phyloP scores from a whole-genome alignment of 2,329 filamentous ascomycete genomes.

The Aspergillus unguis region DNA sequence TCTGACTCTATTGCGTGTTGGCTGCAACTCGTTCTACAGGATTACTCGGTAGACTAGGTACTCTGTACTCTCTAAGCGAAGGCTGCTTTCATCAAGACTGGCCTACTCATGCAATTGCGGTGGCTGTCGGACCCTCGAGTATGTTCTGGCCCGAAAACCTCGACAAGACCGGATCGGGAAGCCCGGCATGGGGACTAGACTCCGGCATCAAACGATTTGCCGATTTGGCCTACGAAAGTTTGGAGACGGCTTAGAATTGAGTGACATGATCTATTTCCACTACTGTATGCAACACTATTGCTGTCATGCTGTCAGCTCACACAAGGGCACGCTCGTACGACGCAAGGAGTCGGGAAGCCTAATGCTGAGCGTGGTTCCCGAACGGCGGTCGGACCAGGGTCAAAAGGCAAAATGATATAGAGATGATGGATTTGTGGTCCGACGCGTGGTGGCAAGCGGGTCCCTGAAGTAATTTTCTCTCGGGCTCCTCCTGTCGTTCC shows the following conservation, averaged over 20 bases:
- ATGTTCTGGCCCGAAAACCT: slow-evolving; percentile 17
- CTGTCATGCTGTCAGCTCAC: slow-evolving; percentile 15
- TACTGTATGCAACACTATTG: neutral
- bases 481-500: neutral
- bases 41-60: too few relatives aligned
- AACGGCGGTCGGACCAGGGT: slow-evolving; percentile 13
- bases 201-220: neutral
- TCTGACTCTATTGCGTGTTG: slow-evolving; percentile 2
- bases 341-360: slow-evolving; percentile 25
- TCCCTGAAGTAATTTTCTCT: neutral
- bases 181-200: slow-evolving; percentile 10
- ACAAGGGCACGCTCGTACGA: slow-evolving; percentile 21
- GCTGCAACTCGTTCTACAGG: too few relatives aligned
- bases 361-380: slow-evolving; percentile 17
- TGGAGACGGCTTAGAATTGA: neutral
- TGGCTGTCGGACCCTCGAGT: slow-evolving; percentile 12
- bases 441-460: neutral
- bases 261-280: neutral
- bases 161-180: slow-evolving; percentile 29
- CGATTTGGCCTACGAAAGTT: neutral
- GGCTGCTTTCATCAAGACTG: slow-evolving; percentile 2
- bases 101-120: slow-evolving; percentile 1
- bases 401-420: neutral
- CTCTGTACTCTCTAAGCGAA: too few relatives aligned
- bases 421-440: neutral